Base-by-base conservation (phyloP, 179 eudicot genomes). In the Gypsophila paniculata region DNA sequence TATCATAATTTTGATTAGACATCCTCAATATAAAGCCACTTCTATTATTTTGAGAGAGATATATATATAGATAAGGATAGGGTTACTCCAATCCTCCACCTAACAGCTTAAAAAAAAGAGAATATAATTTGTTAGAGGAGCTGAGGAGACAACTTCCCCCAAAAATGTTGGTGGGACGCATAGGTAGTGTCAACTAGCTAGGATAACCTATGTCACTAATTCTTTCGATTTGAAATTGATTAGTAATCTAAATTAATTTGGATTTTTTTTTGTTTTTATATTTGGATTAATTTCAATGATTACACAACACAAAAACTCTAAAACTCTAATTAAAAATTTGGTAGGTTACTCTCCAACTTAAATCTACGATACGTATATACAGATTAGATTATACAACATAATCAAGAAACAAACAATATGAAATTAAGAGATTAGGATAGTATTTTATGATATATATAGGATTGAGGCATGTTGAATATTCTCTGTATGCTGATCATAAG, bases 11-110 rank as follows among this genome's bases (percentile, higher is more conserved):
- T 22, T 21, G 61, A 57, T 57, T 23, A 21, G 61, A 57, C 61
- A 57, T 21, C 61, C 61, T 57, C 61, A 57, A 60, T 25, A 60
- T 25, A 60, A 60, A 60, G 64, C 64, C 32, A 60, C 39, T 60
- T 60, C 5, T 0, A 60, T 60, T 60, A 60, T 60, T 18, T 21
- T 57, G 25, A 23, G 39, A 25, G 38, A 25, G 14, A 26, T 7
- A 42, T 6, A 42, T 60, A 15, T 60, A 60, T 25, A 60, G 64
- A 60, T 60, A 60, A 60, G 64, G 64, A 60, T 60, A 60, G 64
- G 18, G 64, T 25, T 54, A 15, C 59, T n/a, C 59, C 59, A 17
- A 5, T 17, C 26, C 32, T 7, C 64, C 64, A 60, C 64, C 64
- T 25, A 60, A 60, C 39, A 23, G 14, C 26, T 59, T 12, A 26